These are phyloP conservation scores for Ophiosphaerella herpotricha DNA, from an alignment of 2,329 filamentous ascomycete genomes.

Conservation along the genomic window DNA sequence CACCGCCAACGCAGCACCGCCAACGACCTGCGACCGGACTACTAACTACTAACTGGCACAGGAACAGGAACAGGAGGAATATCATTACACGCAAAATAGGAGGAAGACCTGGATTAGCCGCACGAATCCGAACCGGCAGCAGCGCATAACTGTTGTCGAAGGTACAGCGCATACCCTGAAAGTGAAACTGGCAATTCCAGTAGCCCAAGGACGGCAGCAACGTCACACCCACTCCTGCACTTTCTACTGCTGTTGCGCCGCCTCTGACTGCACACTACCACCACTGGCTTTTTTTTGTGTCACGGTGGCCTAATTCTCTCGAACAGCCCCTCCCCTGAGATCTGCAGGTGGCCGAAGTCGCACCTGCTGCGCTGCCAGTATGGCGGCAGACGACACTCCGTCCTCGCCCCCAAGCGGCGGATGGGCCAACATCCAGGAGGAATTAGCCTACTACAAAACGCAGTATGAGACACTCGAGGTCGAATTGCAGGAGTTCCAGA, in stretches of 20 bases:
- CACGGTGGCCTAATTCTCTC: slow-evolving; percentile 10
- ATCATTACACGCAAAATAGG: slow-evolving; percentile 9
- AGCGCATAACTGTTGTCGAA: slow-evolving; percentile 28
- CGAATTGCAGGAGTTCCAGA: slow-evolving; percentile 91
- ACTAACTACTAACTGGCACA: slow-evolving; percentile 42
- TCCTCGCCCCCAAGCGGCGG: slow-evolving; percentile 39
- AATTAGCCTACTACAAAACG: slow-evolving; percentile 90
- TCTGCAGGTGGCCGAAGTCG: slow-evolving; percentile 15
- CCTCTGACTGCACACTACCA: neutral
- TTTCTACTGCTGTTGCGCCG: slow-evolving; percentile 9
- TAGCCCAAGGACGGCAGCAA: slow-evolving; percentile 21
- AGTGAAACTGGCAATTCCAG: slow-evolving; percentile 32
- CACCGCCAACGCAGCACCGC: slow-evolving; percentile 29
- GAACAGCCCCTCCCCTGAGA: slow-evolving; percentile 31
- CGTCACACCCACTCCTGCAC: slow-evolving; percentile 13
- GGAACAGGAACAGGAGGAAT: slow-evolving; percentile 18
- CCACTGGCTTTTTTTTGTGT: slow-evolving; percentile 5
- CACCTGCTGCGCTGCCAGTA: slow-evolving; percentile 25
- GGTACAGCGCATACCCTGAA: slow-evolving; percentile 22
- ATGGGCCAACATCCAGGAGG: slow-evolving; percentile 63
- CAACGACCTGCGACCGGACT: slow-evolving; percentile 24
- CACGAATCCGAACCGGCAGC: slow-evolving; percentile 21
- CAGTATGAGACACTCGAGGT: slow-evolving; percentile 93
- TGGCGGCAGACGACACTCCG: slow-evolving; percentile 35
- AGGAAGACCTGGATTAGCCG: slow-evolving; percentile 8